Evolutionary conservation across 169 alveolate genomes (phyloP), one percentile per base, ranked within the genome.

Genomic region (Miamiensis avidus): DNA sequence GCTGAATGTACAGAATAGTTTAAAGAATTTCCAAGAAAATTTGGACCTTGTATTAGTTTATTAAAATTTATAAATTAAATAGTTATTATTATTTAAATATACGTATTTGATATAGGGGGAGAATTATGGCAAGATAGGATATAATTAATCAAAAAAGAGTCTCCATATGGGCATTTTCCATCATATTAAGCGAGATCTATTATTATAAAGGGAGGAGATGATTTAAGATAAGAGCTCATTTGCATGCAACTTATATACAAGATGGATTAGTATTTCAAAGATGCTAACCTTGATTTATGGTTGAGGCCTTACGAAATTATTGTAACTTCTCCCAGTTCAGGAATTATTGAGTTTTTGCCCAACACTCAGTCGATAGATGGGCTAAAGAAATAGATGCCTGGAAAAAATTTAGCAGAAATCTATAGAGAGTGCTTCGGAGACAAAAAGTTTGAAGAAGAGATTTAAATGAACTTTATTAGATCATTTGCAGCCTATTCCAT

Each of bases 401-500:
- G 83, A 69, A 27, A 31, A 82, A 82, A 34, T 65, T 26, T 93
- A 90, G 89, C 85, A 34, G 29, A 90, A 27, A 91, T 91, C 82
- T 93, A 82, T 79, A 84, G 82, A 76, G 83, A 84, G 34, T 84
- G 89, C 82, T 93, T 91, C 84, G 77, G 72, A 1, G 69, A 89
- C 31, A 65, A 91, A 49, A 11, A 11, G 20, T 49, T 49, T 69
- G 91, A 82, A 74, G 86, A 89, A 73, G 34, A 85, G 84, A 96
- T 95, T 25, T 69, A 93, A 77, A 92, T 84, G 74, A 90, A 92
- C 76, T 94, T 91, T 83, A 85, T 92, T 0, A 82, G 92, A 65
- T 85, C 93, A 64, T 86, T 95, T 65, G 97, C 96, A n/a, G 97
- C 96, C 4, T 95, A 95, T 88, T 90, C 95, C 16, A 78, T 95